phyloP scores from a whole-genome alignment of 768 basidiomycete species.

The Porphyrellus cyaneotinctus region DNA sequence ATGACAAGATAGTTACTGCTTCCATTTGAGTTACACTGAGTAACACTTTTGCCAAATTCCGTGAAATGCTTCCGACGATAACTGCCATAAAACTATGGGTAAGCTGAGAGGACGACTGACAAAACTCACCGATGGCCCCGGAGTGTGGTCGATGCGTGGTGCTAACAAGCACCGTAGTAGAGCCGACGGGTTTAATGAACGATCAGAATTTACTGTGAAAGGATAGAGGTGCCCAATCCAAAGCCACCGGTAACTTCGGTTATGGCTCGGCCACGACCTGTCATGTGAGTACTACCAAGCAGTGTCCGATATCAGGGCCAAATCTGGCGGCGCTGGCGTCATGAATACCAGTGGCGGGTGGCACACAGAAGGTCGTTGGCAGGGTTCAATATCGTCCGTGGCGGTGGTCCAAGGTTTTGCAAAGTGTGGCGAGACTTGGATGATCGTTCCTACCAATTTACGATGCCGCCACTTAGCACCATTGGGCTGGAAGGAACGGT shows the following conservation, averaged over 20 bases:
- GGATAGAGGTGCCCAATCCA: too few relatives aligned
- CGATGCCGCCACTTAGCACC: too few relatives aligned
- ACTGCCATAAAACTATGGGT: neutral
- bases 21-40: constrained; percentile 7
- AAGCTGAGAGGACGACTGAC: constrained; percentile 1
- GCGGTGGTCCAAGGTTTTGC: neutral
- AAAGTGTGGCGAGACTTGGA: neutral
- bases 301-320: neutral
- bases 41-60: too few relatives aligned
- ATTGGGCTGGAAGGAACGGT: too few relatives aligned
- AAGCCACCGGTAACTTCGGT: constrained; percentile 5
- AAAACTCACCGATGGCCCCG: neutral
- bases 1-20: neutral
- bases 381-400: neutral
- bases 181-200: neutral
- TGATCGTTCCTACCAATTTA: too few relatives aligned
- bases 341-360: neutral
- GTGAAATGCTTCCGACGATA: too few relatives aligned
- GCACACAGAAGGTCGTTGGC: neutral
- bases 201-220: neutral
- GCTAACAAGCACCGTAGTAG: neutral
- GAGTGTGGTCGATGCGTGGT: neutral
- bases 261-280: neutral
- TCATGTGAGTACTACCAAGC: neutral
- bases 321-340: neutral